Conservation (phyloP, 352 stramenopile genomes). For the Phytophthora litchii region DNA sequence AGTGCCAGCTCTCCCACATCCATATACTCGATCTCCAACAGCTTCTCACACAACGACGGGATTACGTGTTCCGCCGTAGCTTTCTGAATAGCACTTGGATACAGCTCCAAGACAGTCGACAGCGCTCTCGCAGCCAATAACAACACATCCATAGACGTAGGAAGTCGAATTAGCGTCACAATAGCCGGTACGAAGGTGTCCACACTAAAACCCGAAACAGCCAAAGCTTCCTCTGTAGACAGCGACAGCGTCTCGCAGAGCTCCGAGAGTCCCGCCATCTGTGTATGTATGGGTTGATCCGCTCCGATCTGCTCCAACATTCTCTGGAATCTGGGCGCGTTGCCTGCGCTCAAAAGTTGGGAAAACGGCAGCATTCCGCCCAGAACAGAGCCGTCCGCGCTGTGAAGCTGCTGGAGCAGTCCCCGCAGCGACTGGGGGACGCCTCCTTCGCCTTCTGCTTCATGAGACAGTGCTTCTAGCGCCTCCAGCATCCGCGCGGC, state of each 20-base stretch:
- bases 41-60: constrained; percentile 65
- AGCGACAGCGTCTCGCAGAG: constrained; percentile 75
- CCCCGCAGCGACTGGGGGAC: constrained; percentile 54
- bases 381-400: constrained; percentile 29
- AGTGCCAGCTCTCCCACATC: constrained; percentile 76
- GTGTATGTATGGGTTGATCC: constrained; percentile 39
- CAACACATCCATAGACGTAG: constrained; percentile 68
- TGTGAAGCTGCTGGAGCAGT: constrained; percentile 39
- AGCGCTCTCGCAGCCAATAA: constrained; percentile 61
- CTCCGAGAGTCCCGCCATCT: constrained; percentile 60
- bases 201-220: constrained; percentile 67
- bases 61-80: constrained; percentile 56
- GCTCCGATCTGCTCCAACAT: constrained; percentile 47
- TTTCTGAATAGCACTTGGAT: constrained; percentile 47
- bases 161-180: constrained; percentile 43
- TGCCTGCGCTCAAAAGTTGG: constrained; percentile 46
- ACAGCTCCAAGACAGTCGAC: constrained; percentile 62
- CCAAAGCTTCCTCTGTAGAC: constrained; percentile 67
- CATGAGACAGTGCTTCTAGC: constrained; percentile 54
- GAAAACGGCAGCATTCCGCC: constrained; percentile 58
- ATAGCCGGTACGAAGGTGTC: constrained; percentile 61
- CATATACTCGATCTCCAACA: constrained; percentile 86
- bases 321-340: constrained; percentile 46
- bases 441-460: constrained; percentile 27
- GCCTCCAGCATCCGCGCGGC: constrained; percentile 57